These are phyloP conservation scores for Umbellularia californica DNA, from an alignment of 164 flowering plant genomes.

Conservation along the genomic window DNA sequence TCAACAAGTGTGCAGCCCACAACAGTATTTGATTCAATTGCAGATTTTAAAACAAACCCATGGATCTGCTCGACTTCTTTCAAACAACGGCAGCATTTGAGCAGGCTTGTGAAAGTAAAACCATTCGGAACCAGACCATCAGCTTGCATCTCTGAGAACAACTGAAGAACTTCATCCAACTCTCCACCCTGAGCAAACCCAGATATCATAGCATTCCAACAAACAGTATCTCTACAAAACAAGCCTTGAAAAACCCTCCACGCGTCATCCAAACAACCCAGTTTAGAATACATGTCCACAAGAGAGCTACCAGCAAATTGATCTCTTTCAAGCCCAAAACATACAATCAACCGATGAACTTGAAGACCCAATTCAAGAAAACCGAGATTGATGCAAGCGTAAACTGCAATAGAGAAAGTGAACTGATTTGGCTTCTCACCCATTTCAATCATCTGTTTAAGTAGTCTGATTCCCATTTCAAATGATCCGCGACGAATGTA, in stretches of 20 bases:
- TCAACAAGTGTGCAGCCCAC: not conserved
- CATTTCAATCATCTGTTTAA: not conserved
- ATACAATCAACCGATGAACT: conserved; percentile 40
- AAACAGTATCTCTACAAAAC: conserved; percentile 36
- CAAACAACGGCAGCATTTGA: conserved; percentile 22
- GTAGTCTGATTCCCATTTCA: not conserved
- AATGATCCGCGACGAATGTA: not conserved
- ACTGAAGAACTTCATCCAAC: conserved; percentile 12
- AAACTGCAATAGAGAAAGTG: not conserved
- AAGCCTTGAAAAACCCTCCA: conserved; percentile 35
- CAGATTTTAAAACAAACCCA: conserved; percentile 10
- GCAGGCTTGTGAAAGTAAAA: conserved; percentile 27
- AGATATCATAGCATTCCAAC: conserved; percentile 54
- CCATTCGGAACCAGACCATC: conserved; percentile 25
- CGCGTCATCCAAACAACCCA: conserved; percentile 28
- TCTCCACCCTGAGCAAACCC: conserved; percentile 26
- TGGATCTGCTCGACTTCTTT: conserved; percentile 27
- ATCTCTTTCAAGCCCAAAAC: conserved; percentile 25
- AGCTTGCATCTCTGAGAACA: conserved; percentile 19
- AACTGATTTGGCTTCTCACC: conserved; percentile 1
- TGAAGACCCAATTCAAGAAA: conserved; percentile 25
- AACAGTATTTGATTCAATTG: not conserved
- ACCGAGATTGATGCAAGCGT: not conserved
- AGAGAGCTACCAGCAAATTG: conserved; percentile 40
- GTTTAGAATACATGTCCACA: conserved; percentile 50